These are phyloP conservation scores for Cunninghamia lanceolata DNA, from an alignment of 75 land plant genomes.

Conservation along the genomic window DNA sequence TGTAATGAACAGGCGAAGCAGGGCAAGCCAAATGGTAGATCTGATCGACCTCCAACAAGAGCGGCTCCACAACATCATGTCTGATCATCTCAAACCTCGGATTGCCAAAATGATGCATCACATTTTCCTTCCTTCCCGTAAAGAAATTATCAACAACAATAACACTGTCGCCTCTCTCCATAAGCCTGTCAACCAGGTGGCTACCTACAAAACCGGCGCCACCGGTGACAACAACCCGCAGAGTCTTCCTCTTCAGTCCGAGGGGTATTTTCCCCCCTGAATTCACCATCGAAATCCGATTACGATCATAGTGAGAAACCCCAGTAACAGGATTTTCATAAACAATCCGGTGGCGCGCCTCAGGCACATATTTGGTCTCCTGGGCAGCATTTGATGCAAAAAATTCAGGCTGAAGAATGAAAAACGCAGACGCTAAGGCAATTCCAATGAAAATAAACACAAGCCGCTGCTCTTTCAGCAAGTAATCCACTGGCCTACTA, in stretches of 20 bases:
- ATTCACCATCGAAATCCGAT: background rate
- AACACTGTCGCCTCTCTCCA: conserved; percentile 85
- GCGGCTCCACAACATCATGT: conserved; percentile 95
- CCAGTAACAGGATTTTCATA: background rate
- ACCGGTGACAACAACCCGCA: conserved; percentile 86
- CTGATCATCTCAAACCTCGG: conserved; percentile 91
- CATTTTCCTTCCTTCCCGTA: conserved; percentile 96
- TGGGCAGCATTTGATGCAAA: background rate
- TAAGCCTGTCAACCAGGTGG: conserved; percentile 90
- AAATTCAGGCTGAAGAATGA: conserved; percentile 36
- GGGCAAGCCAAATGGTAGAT: conserved; percentile 99
- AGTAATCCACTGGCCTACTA: conserved; percentile 50
- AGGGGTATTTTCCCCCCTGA: conserved; percentile 69
- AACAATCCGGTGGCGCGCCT: background rate
- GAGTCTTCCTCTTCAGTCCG: conserved; percentile 77
- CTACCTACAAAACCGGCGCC: conserved; percentile 97
- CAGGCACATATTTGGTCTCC: background rate
- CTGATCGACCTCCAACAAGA: conserved; percentile 92
- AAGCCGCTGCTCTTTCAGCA: conserved; percentile 86
- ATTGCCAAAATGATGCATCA: conserved; percentile 90
- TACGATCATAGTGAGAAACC: background rate
- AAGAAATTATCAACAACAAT: conserved; percentile 98
- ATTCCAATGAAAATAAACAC: conserved; percentile 72
- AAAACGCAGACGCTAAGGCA: conserved; percentile 62
- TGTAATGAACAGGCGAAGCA: conserved; percentile 98